These are phyloP conservation scores for Leccinum disarticulatum DNA, from an alignment of 768 basidiomycete genomes.

Conservation along the genomic window DNA sequence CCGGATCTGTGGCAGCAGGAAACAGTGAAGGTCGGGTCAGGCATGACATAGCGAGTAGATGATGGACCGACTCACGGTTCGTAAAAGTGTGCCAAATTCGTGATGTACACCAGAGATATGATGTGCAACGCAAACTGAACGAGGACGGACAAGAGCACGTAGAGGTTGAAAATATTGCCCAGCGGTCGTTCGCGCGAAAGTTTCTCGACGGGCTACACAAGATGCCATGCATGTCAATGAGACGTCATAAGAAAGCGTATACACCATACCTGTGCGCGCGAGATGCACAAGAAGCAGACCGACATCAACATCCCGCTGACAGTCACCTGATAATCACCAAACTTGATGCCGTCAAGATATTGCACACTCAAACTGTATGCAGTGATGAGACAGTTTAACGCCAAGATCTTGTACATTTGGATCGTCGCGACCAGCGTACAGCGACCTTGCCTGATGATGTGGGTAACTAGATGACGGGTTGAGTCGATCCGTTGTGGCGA, in stretches of 20 bases:
- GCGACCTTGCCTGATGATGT: conserved; percentile 97
- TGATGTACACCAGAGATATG: conserved; percentile 87
- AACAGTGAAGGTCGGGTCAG: not conserved
- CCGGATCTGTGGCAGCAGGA: conserved; percentile 49
- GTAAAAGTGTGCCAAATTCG: conserved; percentile 70
- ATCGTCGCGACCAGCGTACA: conserved; percentile 98
- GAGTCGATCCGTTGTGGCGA: not conserved
- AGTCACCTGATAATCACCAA: conserved; percentile 98
- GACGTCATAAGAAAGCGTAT: not conserved
- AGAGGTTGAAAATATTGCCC: conserved; percentile 95
- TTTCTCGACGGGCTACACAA: conserved; percentile 93
- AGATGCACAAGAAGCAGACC: conserved; percentile 98
- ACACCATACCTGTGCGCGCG: conserved; percentile 81
- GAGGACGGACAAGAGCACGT: conserved; percentile 89
- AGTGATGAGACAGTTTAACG: conserved; percentile 95
- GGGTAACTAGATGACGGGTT: conserved; percentile 62
- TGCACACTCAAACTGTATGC: conserved; percentile 98
- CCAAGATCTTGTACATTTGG: conserved; percentile 99
- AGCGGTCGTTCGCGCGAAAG: conserved; percentile 91
- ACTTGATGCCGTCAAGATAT: conserved; percentile 98
- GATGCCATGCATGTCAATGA: conserved; percentile 1
- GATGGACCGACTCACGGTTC: conserved; percentile 62
- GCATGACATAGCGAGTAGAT: not conserved
- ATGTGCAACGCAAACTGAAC: conserved; percentile 96
- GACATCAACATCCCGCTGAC: conserved; percentile 94